These are phyloP conservation scores for Oryza brachyantha DNA, from an alignment of 176 grass and related monocot species.

Conservation along the genomic window DNA sequence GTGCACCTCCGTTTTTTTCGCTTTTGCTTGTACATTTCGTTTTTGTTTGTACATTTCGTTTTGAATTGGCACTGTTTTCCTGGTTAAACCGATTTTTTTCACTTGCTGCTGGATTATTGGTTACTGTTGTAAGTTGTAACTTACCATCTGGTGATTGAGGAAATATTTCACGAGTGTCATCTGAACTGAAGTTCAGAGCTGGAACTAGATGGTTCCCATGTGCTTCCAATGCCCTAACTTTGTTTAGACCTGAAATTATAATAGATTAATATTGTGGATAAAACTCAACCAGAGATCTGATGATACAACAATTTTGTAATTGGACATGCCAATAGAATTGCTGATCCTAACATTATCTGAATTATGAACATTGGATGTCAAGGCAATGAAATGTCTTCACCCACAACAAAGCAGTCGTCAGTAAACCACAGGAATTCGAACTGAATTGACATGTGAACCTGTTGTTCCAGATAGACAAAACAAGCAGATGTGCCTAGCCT, in stretches of 20 bases:
- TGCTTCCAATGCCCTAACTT: not conserved
- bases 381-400: conserved; percentile 27
- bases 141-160: not conserved
- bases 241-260: not conserved
- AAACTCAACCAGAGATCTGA: not conserved
- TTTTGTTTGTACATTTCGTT: conserved; percentile 22
- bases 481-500: conserved; percentile 37
- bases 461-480: not conserved
- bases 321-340: not conserved
- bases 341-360: not conserved
- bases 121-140: not conserved
- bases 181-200: conserved; percentile 27
- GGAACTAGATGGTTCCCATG: not conserved
- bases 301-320: not conserved
- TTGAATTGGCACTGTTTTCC: not conserved
- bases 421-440: conserved; percentile 38
- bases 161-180: too few relatives aligned
- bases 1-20: too few relatives aligned
- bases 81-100: too few relatives aligned
- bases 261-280: not conserved
- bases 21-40: too few relatives aligned
- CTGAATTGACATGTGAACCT: conserved; percentile 25
- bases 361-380: not conserved
- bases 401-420: conserved; percentile 14
- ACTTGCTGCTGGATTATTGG: too few relatives aligned